Evolutionary conservation across 2,329 filamentous ascomycete genomes (phyloP).

Genomic region (Botryosphaeria agaves): DNA sequence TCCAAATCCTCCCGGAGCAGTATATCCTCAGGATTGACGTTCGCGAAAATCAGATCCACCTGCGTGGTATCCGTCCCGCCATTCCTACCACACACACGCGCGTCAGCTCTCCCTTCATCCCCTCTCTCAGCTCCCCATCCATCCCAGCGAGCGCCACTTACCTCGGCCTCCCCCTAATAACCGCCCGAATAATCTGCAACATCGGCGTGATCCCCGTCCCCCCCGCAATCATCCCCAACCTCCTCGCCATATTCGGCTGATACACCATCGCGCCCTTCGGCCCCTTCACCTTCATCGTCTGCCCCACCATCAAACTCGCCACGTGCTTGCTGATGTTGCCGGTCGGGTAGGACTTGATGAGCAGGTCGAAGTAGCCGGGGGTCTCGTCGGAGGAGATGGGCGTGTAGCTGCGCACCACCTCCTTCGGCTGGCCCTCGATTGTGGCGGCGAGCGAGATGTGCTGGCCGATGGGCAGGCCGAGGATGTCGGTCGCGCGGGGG

Average conservation of each 20-base stretch:
- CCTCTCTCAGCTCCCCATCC: no score
- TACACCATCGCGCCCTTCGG: constrained; percentile 98
- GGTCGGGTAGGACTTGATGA: constrained; percentile 95
- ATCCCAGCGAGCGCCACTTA: no score
- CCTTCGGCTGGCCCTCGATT: constrained; percentile 57
- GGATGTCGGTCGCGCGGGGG: constrained; percentile 58
- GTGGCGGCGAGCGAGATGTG: constrained; percentile 90
- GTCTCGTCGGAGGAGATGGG: constrained; percentile 81
- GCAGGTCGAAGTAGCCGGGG: constrained; percentile 82
- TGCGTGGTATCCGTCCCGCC: constrained; percentile 63
- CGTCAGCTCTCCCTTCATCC: no score
- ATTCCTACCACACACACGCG: no score
- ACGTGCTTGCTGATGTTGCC: constrained; percentile 96
- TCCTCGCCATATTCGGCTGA: constrained; percentile 87
- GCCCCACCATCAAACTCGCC: constrained; percentile 63
- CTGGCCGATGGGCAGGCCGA: constrained; percentile 94
- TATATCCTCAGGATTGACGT: constrained; percentile 86
- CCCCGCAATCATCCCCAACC: constrained; percentile 95
- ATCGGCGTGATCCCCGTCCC: constrained; percentile 97
- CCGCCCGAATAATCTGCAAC: constrained; percentile 88
- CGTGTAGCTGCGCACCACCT: constrained; percentile 82
- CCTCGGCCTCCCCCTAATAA: constrained; percentile 34
- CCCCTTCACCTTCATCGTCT: constrained; percentile 77
- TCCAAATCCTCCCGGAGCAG: constrained; percentile 87
- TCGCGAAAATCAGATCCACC: constrained; percentile 92